Evolutionary conservation across 345 rosid species (phyloP), one percentile per base, ranked within the genome.

Genomic region (Citrus unshiu): DNA sequence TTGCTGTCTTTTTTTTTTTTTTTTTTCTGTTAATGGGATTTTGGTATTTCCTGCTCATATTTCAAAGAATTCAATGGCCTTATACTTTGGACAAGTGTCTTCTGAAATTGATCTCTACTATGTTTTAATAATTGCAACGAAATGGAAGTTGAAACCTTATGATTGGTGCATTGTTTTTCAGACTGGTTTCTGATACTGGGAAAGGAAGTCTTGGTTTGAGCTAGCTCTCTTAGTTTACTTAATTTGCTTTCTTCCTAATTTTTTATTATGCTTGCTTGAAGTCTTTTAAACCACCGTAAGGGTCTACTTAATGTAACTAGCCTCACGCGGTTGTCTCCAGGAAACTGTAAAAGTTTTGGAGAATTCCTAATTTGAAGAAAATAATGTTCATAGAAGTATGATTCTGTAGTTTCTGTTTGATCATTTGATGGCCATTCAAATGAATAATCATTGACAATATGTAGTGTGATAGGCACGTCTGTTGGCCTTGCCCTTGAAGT

Each of bases 81-180:
- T 68, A 75, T 76, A 61, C 64, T 46, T 40, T 76, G 80, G 78
- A 76, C 35, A 1, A 34, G 39, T 78, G 61, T 24, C 79, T 43
- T 63, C 3, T 63, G 40, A 19, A 62, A 21, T 75, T 65, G n/a
- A 60, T 79, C 71, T 83, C 76, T 70, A 7, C 74, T 51, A 73
- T 71, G 49, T 83, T 79, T 37, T 70, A 90, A 90, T 87, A 89
- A 87, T 82, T 13, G 19, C 70, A 43, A 21, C 63, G 30, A 63
- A 72, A 58, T 56, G 54, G 57, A 75, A 46, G 70, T 63, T 75
- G 78, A 46, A 75, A 46, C 70, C 59, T 21, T 22, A 46, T 29
- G 7, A 40, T 63, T n/a, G 39, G 61, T 43, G 30, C 22, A 4
- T 1, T 40, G 7, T 27, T 43, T 74, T 60, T 59, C n/a, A 37